These are phyloP conservation scores for Emericellopsis cladophorae DNA, from an alignment of 2,329 filamentous ascomycete genomes.

Conservation along the genomic window DNA sequence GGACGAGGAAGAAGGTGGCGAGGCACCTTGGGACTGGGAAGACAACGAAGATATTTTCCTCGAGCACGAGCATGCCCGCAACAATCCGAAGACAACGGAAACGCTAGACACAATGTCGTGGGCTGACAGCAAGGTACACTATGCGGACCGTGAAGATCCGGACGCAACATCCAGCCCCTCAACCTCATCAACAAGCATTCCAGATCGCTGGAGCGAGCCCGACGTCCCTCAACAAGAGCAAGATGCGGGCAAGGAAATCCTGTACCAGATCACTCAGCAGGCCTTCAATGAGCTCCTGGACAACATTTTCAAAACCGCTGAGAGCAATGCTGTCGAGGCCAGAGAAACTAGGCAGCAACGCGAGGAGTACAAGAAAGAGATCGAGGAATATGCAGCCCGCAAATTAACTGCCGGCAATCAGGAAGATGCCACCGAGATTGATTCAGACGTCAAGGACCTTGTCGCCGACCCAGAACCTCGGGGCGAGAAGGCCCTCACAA, in stretches of 20 bases:
- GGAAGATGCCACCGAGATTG: slow-evolving; percentile 3
- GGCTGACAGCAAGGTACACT: slow-evolving; percentile 69
- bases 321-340: slow-evolving; percentile 61
- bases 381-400: slow-evolving; percentile 15
- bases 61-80: neutral
- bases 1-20: slow-evolving; percentile 69
- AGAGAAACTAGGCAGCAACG: slow-evolving; percentile 50
- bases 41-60: slow-evolving; percentile 40
- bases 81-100: slow-evolving; percentile 15
- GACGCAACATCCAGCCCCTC: slow-evolving; percentile 61
- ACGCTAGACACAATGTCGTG: slow-evolving; percentile 42
- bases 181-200: slow-evolving; percentile 57
- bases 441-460: neutral
- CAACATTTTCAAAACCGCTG: slow-evolving; percentile 67
- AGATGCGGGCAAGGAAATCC: slow-evolving; percentile 75
- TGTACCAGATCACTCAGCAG: slow-evolving; percentile 86
- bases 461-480: neutral
- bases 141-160: slow-evolving; percentile 61
- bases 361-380: slow-evolving; percentile 37
- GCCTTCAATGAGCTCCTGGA: slow-evolving; percentile 89
- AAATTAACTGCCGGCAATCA: slow-evolving; percentile 11
- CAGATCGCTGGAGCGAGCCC: slow-evolving; percentile 66
- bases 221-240: slow-evolving; percentile 69
- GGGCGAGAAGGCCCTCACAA: slow-evolving; percentile 12
- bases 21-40: slow-evolving; percentile 50